Base-by-base conservation (phyloP, 2,329 filamentous ascomycete species). In the Leptographium radiaticola region DNA sequence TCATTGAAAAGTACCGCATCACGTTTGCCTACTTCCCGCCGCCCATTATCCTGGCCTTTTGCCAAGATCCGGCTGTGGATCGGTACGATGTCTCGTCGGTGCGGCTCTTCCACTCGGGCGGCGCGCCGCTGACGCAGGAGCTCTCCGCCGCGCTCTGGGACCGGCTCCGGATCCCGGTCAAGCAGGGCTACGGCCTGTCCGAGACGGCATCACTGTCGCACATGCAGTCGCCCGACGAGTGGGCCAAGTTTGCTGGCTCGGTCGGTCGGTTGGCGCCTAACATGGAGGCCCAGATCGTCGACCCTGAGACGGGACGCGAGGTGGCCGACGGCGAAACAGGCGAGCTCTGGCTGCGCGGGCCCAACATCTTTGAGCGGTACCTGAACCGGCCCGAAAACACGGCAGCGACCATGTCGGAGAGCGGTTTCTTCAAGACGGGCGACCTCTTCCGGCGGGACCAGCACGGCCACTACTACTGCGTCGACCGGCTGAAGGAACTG, bases 101-200 rank as follows among this genome's bases (percentile, higher is more conserved):
- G 30, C 84, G 86, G 47, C 90, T 90, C 79, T 74, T 95, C 73
- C 93, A 89, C 68, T 90, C 81, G 0, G 91, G 87, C 30, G 91
- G 90, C 0, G 90, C 91, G 0, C 91, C 91, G 0, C 72, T 96
- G 43, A 91, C 88, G 0, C 72, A 75, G 36, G 89, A 95, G 58
- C 77, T 97, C 2, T 86, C 91, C 1, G 80, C 89, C 53, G 77
- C 81, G 10, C 79, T 93, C 4, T 87, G 87, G 73, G 68, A 78
- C 20, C 80, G 89, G 9, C 79, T 93, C 55, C 81, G 81, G 51
- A 75, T 94, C 20, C 84, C 84, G 2, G 81, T 95, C 57, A 96
- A 95, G 73, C 91, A 97, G 69, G 90, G 87, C 18, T 97, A 95
- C 64, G 91, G 91, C 0, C 75, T 97, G 6, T 89, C 83, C 6